Base-by-base conservation (phyloP, 2,329 filamentous ascomycete species). In the Calonectria hongkongensis region DNA sequence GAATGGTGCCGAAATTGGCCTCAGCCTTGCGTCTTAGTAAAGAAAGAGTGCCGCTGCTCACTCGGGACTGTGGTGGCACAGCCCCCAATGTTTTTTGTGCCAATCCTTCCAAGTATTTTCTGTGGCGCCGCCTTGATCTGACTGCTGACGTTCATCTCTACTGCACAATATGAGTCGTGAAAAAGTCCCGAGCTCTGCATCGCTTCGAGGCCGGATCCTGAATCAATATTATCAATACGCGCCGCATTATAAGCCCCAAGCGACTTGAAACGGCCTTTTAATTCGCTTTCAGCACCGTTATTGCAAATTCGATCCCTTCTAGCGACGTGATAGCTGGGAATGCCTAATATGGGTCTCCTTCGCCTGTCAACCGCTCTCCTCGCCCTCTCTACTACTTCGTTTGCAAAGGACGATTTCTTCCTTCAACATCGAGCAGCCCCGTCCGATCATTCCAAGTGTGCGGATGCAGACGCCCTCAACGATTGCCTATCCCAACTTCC, bases 401-500 rank as follows among this genome's bases (percentile, higher is more conserved):
- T 47, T 13, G 54, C 66, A 18, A 62, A 13, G 13, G 36, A 28
- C 1, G n/a, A 63, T 8, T 43, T 27, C 25, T 27, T 68, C 27
- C 16, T 48, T 12, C 33, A 63, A 10, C 56, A 62, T 30, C 39
- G 56, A 36, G 33, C 30, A 5, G 33, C 13, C 30, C 9, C 62
- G 12, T 25, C 56, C 21, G 21, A 60, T 5, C 10, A 30, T 25
- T 68, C 66, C 2, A 41, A 30, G 1, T 68, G 66, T 12, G 56
- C 43, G 8, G 54, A 68, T 21, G 28, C 30, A 15, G 30, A 63
- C 9, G 43, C 45, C n/a, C 36, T 68, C 10, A 33, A 30, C 25
- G 18, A 54, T 39, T 68, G 56, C 21, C 15, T 68, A 28, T 28
- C 30, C 12, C 43, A 68, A 16, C 56, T 68, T 33, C 43, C 21